Base-by-base conservation (phyloP, 768 basidiomycete genomes). In the Fomitopsis pulvina region DNA sequence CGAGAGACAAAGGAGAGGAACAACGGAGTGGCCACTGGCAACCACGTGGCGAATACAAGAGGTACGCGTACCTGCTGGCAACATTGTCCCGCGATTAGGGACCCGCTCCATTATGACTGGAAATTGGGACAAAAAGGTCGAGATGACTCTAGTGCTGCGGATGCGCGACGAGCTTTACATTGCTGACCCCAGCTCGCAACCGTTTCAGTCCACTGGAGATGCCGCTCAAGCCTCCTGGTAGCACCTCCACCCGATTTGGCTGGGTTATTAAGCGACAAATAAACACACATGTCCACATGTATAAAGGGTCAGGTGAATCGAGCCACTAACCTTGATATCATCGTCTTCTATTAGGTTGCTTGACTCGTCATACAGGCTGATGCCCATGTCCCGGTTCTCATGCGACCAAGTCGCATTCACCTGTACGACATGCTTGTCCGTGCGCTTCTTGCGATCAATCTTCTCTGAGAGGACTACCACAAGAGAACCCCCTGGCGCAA, bases 111-210 rank as follows among this genome's bases (percentile, higher is more conserved):
- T n/a, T n/a, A n/a, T n/a, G n/a, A n/a, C n/a, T n/a, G n/a, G n/a
- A n/a, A n/a, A n/a, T n/a, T n/a, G n/a, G n/a, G n/a, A n/a, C n/a
- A n/a, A n/a, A n/a, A n/a, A n/a, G n/a, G n/a, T n/a, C n/a, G n/a
- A n/a, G n/a, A n/a, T n/a, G n/a, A n/a, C n/a, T n/a, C n/a, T n/a
- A n/a, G n/a, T n/a, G n/a, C n/a, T 69, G 67, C 26, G 72, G 73
- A 45, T 64, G 71, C 0, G 51, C 67, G 9, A 77, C 63, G 20
- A 77, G 57, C 55, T 78, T 78, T 21, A 52, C 54, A 5, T 70
- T 75, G 8, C 69, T 72, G 18, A 75, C 62, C 47, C 70, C 48
- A 9, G 66, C 38, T 26, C 50, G 39, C 18, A 52, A 20, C 46
- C 58, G 32, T 26, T 56, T 38, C 34, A 60, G 30, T 1, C 60